Base-by-base conservation (phyloP, 305 asterid genomes). In the Plantago lanceolata region DNA sequence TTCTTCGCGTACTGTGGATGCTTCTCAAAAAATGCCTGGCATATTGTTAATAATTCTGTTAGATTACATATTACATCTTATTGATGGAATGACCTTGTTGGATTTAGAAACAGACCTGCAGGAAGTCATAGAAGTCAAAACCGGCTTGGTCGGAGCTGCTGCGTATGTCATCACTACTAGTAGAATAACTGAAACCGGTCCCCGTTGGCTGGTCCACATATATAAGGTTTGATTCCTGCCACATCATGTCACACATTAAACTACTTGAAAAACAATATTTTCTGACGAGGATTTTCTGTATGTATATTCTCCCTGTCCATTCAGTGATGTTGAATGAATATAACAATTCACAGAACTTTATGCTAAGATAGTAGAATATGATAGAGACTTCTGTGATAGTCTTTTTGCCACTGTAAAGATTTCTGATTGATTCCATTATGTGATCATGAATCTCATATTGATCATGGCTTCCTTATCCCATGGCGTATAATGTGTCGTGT, bases 171-270 rank as follows among this genome's bases (percentile, higher is more conserved):
- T 67, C 71, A 6, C 8, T 17, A 31, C 50, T 29, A 0, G 79
- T 68, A 49, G 82, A 65, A 48, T 77, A 84, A 51, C 85, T 84
- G 68, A 84, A 84, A 4, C 90, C 85, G 1, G 85, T 76, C 20
- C 85, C 85, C 8, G 72, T 79, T 45, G 85, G 87, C 40, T 81
- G 85, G 71, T 81, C 83, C 1, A 83, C 75, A 7, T 71, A 81
- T 57, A 81, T 57, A 26, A 83, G 75, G 52, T 84, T 81, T 9
- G 90, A 77, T 9, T 63, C 75, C 87, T 84, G 66, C 31, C 55
- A 48, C 35, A 19, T 43, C 19, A 19, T 19, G n/a, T 55, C 37
- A 16, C 35, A 33, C 29, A 20, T 57, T 40, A 57, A 40, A 57
- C 11, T 24, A 9, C 31, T 24, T 14, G n/a, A 19, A 54, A 9